Conservation (phyloP, 163 green algal species). For the Chlorella variabilis region DNA sequence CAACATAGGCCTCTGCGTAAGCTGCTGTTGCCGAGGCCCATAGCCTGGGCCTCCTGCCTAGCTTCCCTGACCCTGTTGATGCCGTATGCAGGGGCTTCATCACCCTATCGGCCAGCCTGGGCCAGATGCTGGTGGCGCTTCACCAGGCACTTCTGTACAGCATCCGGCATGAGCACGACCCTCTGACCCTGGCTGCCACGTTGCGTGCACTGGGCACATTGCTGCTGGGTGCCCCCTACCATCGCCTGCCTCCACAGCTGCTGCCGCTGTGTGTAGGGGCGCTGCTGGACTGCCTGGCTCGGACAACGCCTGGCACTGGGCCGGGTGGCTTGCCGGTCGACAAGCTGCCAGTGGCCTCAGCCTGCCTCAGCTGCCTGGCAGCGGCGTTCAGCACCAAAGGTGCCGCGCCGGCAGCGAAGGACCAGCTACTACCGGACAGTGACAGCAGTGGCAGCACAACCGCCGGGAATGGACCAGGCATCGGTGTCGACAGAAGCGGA, state of each 20-base stretch:
- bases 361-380: constrained; percentile 47
- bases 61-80: too few relatives aligned
- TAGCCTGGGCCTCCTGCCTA: too few relatives aligned
- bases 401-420: neutral
- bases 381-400: constrained; percentile 42
- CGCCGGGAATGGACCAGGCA: neutral
- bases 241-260: constrained; percentile 66
- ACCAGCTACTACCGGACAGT: constrained; percentile 1
- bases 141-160: constrained; percentile 68
- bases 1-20: too few relatives aligned
- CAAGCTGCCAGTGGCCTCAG: constrained; percentile 9
- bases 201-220: constrained; percentile 70
- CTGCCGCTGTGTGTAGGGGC: constrained; percentile 45
- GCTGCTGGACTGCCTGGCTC: constrained; percentile 13
- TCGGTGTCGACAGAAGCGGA: neutral
- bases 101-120: constrained; percentile 73
- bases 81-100: constrained; percentile 67
- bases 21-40: too few relatives aligned
- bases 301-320: neutral
- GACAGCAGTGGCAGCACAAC: constrained; percentile 19
- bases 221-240: constrained; percentile 62
- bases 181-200: constrained; percentile 37
- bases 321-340: neutral
- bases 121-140: constrained; percentile 60
- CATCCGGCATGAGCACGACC: constrained; percentile 41